Base-by-base conservation (phyloP, 352 stramenopile genomes). In the Phytophthora parvispora region DNA sequence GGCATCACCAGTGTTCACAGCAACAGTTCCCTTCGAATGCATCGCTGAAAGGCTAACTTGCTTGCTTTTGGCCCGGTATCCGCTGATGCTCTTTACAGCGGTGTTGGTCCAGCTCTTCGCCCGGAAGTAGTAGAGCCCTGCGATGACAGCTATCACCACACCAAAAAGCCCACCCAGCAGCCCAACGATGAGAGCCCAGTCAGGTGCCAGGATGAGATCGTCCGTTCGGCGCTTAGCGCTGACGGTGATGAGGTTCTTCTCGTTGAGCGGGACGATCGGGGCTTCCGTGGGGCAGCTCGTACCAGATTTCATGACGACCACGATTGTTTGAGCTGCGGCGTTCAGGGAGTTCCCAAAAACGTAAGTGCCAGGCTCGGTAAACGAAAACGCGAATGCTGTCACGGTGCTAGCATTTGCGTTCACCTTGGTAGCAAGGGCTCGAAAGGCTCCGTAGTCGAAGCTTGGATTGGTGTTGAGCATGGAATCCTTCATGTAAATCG, bases 401-500 rank as follows among this genome's bases (percentile, higher is more conserved):
- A 98, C 83, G 0, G 70, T 76, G 9, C 74, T 83, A 1, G 61
- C 24, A 36, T 94, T 96, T 1, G 81, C 78, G 28, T 83, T 90
- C 25, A 93, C 65, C 42, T 84, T 87, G 2, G 81, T 67, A 4
- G 81, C 81, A 16, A 98, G 68, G 2, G 75, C 75, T 8, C 92
- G 79, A 66, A 98, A 98, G 5, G 78, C 78, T 16, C 87, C 87
- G 47, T 96, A 98, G 72, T 98, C 96, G 50, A 98, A 99, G 53
- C 76, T 87, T 6, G 83, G 75, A 52, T 99, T 98, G 4, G 93
- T 98, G 67, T 99, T 99, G 31, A 99, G 88, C 72, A 99, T 92
- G 22, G 93, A 98, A 67, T 99, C 93, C 67, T 98, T 98, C 25
- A 97, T 65, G 67, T 99, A 99, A 53, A 98, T 83, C 4, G 96